These are phyloP conservation scores for Neurospora hispaniola DNA, from an alignment of 495 filamentous ascomycete species.

Conservation along the genomic window DNA sequence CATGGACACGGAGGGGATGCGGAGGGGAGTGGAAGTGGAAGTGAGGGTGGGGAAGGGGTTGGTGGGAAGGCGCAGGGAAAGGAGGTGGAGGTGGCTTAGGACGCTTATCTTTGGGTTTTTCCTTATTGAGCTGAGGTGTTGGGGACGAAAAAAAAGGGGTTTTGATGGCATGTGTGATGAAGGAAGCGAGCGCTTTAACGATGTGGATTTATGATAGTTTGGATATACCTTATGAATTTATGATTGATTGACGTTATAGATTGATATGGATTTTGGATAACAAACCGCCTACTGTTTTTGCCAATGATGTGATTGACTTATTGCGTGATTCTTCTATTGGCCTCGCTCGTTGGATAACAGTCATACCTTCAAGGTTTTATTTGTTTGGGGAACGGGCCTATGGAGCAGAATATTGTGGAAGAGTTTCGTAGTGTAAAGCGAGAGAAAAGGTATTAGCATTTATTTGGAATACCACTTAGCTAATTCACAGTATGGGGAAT, in stretches of 20 bases:
- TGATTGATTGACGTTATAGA: background rate
- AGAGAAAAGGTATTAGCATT: no score
- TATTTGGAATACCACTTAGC: no score
- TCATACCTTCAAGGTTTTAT: no score
- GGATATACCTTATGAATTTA: background rate
- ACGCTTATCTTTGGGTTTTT: background rate
- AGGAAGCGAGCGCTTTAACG: background rate
- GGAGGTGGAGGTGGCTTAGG: background rate
- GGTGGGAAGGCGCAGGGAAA: background rate
- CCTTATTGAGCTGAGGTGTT: background rate
- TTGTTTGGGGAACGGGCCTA: no score
- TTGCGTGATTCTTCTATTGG: no score
- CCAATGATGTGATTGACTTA: no score
- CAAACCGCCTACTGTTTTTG: no score
- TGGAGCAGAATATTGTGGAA: no score
- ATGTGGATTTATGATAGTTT: background rate
- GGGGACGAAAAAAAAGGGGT: background rate
- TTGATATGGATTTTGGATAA: no score
- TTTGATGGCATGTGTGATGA: background rate
- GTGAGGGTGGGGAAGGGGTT: background rate
- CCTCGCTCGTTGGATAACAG: no score
- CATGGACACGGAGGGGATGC: constrained; percentile 1
- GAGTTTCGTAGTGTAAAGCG: no score
- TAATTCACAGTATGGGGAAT: no score
- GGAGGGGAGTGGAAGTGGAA: background rate